Evolutionary conservation across 352 stramenopile genomes (phyloP).

Genomic region (Lagenidium sp.): DNA sequence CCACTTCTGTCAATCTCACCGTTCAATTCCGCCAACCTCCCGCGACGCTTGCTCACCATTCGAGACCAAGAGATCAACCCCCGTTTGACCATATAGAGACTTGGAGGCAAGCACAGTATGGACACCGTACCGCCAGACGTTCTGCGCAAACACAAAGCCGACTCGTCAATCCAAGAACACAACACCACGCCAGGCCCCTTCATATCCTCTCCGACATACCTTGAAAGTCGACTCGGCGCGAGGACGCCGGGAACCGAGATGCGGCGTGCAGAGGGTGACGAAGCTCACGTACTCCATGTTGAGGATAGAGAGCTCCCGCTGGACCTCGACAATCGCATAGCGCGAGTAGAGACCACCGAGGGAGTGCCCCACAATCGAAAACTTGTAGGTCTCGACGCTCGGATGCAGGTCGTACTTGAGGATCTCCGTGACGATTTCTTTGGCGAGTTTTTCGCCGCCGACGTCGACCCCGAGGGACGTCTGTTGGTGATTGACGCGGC

Average conservation of each 20-base stretch:
- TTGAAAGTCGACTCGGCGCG: slow-evolving; percentile 53
- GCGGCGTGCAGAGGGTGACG: slow-evolving; percentile 69
- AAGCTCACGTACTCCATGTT: slow-evolving; percentile 68
- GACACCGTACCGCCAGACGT: slow-evolving; percentile 56
- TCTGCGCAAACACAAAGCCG: slow-evolving; percentile 20
- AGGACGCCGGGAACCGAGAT: slow-evolving; percentile 62
- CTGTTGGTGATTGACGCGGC: slow-evolving; percentile 39
- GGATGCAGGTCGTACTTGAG: slow-evolving; percentile 54
- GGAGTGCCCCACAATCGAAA: slow-evolving; percentile 67
- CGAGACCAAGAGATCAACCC: slow-evolving; percentile 53
- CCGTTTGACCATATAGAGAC: slow-evolving; percentile 65
- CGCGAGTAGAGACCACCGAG: slow-evolving; percentile 69
- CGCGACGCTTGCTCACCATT: too few relatives aligned
- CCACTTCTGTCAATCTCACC: not conserved
- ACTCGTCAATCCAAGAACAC: not conserved
- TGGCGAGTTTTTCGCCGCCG: slow-evolving; percentile 47
- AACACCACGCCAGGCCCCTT: too few relatives aligned
- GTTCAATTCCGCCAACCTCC: too few relatives aligned
- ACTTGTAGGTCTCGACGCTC: slow-evolving; percentile 37
- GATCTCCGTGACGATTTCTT: slow-evolving; percentile 49
- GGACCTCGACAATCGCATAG: slow-evolving; percentile 53
- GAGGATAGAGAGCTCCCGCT: slow-evolving; percentile 39
- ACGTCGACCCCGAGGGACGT: slow-evolving; percentile 61
- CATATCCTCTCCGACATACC: too few relatives aligned
- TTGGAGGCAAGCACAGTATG: slow-evolving; percentile 55